Percentiles rank a stretch among this genome's conserved stretches.
phyloP scores from a whole-genome alignment of 140 eudicot species.

The Anethum foeniculum region DNA sequence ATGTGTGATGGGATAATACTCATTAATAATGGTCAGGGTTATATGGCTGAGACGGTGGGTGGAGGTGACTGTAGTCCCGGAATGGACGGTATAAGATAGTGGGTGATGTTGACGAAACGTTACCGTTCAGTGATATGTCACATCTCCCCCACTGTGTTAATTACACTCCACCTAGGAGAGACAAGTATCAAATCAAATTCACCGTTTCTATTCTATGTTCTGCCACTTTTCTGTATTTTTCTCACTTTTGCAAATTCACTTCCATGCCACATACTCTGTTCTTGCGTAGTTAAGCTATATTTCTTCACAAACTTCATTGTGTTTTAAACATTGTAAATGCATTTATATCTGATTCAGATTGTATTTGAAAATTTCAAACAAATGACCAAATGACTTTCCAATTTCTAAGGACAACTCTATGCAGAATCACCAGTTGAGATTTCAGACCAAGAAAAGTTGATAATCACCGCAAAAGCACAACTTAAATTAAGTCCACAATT shows the following conservation, averaged over 20 bases:
- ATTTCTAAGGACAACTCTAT: neutral
- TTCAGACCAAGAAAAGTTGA: neutral
- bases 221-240: no score
- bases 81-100: neutral
- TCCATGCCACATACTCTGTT: neutral
- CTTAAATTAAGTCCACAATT: neutral
- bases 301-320: neutral
- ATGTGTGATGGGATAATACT: no score
- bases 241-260: neutral
- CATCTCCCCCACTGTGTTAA: neutral
- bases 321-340: no score
- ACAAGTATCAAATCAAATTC: neutral
- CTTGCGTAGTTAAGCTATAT: neutral
- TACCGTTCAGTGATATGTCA: conserved; percentile 4
- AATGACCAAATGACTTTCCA: neutral
- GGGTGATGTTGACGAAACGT: conserved; percentile 4
- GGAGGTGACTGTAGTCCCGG: conserved; percentile 2
- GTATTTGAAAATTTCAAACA: no score
- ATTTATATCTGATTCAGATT: neutral
- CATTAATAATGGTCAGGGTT: neutral
- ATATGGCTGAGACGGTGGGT: neutral
- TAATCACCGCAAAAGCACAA: neutral
- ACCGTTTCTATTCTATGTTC: no score
- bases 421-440: neutral
- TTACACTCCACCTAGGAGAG: neutral